Evolutionary conservation across 2,329 filamentous ascomycete genomes (phyloP), one percentile per base, ranked within the genome.

Genomic region (Lanzia echinophila): DNA sequence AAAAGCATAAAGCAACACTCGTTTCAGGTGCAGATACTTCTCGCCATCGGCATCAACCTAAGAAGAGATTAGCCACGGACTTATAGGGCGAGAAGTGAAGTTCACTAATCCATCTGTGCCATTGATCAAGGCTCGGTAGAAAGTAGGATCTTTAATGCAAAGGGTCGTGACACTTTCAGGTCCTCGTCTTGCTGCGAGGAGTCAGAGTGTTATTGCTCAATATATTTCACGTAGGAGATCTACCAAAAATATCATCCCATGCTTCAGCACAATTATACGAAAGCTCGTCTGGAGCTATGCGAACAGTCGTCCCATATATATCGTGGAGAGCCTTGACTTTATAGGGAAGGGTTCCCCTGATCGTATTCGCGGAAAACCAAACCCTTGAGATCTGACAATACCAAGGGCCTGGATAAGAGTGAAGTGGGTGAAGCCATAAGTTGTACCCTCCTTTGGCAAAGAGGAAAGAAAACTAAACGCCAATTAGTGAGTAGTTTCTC

Each of bases 381-480:
- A 36, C n/a, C 33, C n/a, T 15, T 15, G 4, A 36, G 7, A 36
- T 36, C 33, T 36, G 11, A 11, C 33, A 36, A 15, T 36, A 36
- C 3, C 33, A 15, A 6, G 33, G 33, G 4, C 4, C n/a, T n/a
- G n/a, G n/a, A n/a, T n/a, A n/a, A n/a, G n/a, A n/a, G n/a, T n/a
- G n/a, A n/a, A n/a, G n/a, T n/a, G n/a, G n/a, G n/a, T n/a, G n/a
- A n/a, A n/a, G n/a, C n/a, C n/a, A n/a, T n/a, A n/a, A n/a, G n/a
- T n/a, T n/a, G n/a, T n/a, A n/a, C n/a, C n/a, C n/a, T n/a, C n/a
- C n/a, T n/a, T n/a, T n/a, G n/a, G n/a, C n/a, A 94, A 95, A 71
- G 88, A 94, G 70, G 87, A 95, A 66, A 83, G 90, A 60, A 79
- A 84, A 44, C 85, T n/a, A n/a, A n/a, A n/a, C n/a, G n/a, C n/a